Evolutionary conservation across 75 land plant species (phyloP), one percentile per base, ranked within the genome.

Genomic region (Pseudotsuga menziesii): DNA sequence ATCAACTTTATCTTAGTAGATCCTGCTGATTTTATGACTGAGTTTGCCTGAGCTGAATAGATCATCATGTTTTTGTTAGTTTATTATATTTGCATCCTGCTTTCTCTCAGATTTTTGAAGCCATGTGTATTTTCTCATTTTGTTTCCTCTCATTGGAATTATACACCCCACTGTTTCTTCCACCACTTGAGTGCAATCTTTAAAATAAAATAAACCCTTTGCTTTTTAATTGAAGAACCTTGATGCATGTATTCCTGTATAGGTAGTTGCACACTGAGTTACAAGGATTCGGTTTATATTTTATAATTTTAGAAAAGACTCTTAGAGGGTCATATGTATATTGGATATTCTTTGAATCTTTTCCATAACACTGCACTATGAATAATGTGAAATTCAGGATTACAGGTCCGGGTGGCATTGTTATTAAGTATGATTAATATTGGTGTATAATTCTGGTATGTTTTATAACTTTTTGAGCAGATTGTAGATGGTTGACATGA

Each of bases 71-170:
- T 66, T 36, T 16, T 67, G 71, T 19, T 36, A 19, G 48, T 26
- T 62, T 62, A 17, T 36, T 67, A 67, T 35, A 41, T 67, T 35
- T 67, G 22, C 71, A 67, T 16, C 44, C 71, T 67, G n/a, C 19
- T 44, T 19, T 19, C 29, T 36, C 16, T 67, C 16, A 26, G 17
- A 66, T 35, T 17, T 67, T 67, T 67, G 39, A 35, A 36, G 71
- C 71, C 71, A 17, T 15, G 29, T 19, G 64, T 7, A 61, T 67
- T 36, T 17, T 67, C 9, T 62, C 17, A 67, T 19, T 44, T 17
- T 36, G 39, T 32, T 36, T n/a, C 52, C 52, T 35, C 1, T 66
- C 19, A 2, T 19, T 67, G 16, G 71, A 36, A 67, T 4, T 16
- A 67, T 12, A 62, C 11, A 35, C 71, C 22, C 19, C 8, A 16